Evolutionary conservation across 176 grass and related monocot species (phyloP), one percentile per base, ranked within the genome.

Genomic region (Lolium rigidum): DNA sequence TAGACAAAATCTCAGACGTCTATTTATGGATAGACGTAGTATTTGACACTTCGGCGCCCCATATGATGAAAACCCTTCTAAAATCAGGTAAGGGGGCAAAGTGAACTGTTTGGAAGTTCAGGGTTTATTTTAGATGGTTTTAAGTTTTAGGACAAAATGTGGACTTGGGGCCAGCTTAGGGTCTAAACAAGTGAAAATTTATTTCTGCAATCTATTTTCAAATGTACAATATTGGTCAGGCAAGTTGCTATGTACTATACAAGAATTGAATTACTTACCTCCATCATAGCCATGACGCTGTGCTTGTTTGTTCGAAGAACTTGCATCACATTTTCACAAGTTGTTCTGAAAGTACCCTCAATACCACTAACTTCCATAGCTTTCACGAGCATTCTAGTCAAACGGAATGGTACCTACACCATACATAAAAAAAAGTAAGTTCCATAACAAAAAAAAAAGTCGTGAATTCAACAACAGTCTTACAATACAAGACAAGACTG

Each of bases 241-340:
- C 49, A 51, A 52, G 26, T 39, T 85, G 35, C n/a, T 35, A 50
- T 70, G 7, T 35, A 17, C 25, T 60, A 47, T 15, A 79, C 41
- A 71, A 86, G 9, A 55, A 60, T 1, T 6, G 8, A 68, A 61
- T 47, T 81, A 57, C 81, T 84, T 87, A 98, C 97, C 97, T 98
- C 97, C 97, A 98, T 98, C 97, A 98, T 98, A 43, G 97, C 97
- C 94, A 98, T 98, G 55, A 98, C 97, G 15, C 97, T 98, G 57
- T 98, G 84, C 89, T 92, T 95, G 84, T 98, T 98, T 88, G 93
- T 94, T 67, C 97, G 88, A 82, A 98, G 97, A 80, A 95, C 97
- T 91, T 98, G 93, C 97, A 98, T 98, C 48, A 98, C 97, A 87
- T 95, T 98, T 89, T 94, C 97, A 82, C 97, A 98, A 82, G 97